Evolutionary conservation across 306 rosid genomes (phyloP), one percentile per base, ranked within the genome.

Genomic region (Delonix regia): DNA sequence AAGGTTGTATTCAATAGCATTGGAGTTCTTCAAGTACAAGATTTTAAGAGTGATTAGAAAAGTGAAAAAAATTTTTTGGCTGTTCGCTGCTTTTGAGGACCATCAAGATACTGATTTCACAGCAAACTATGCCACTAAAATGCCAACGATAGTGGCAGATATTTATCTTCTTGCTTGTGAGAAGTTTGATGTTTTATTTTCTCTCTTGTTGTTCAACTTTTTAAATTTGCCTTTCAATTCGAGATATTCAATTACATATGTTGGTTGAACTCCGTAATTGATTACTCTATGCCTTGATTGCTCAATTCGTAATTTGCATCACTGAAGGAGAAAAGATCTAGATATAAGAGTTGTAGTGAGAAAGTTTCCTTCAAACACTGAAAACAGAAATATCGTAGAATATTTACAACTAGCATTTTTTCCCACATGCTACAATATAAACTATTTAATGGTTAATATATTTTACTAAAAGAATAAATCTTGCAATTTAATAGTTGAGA

Each of bases 151-250:
- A 61, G 25, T 65, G 63, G 82, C 66, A 27, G 22, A 19, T 42
- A 49, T 47, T 47, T 19, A 22, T 1, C 25, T 19, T 86, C 93
- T 94, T 66, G 85, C 97, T 92, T 77, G 86, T 85, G 95, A 89
- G 99, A 83, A 87, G 75, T 73, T 66, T 53, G 10, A 14, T 69
- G 21, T 68, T 56, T 12, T 47, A 36, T 39, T 53, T 33, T 27
- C 34, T n/a, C n/a, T n/a, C n/a, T n/a, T n/a, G n/a, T n/a, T n/a
- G n/a, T n/a, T n/a, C n/a, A n/a, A n/a, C n/a, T 77, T 38, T 30
- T 28, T 51, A 67, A 25, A 68, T 73, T 78, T 62, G 7, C 30
- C 48, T 74, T 47, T 69, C 67, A 48, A 42, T 38, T 48, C 16
- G 25, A 62, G 63, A 22, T 66, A 39, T 61, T 47, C 27, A 57